phyloP scores from a whole-genome alignment of 1,284 basidiomycete genomes.

The Porogramme epimiltina region DNA sequence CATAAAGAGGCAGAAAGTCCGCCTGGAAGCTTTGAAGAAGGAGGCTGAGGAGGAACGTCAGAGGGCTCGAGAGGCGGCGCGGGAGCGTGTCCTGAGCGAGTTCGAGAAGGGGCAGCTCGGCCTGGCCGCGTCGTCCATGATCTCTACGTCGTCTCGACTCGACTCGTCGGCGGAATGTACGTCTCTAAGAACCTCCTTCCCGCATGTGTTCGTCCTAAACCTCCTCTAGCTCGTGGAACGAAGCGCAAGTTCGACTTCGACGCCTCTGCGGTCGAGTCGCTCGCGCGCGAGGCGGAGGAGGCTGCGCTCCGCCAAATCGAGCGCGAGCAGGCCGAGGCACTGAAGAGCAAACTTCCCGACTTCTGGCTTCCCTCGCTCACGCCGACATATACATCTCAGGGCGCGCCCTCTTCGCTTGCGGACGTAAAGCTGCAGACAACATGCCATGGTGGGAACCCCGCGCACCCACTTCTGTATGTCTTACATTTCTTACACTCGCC shows the following conservation, averaged over 20 bases:
- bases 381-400: conserved; percentile 66
- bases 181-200: conserved; percentile 22
- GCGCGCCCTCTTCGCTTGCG: conserved; percentile 62
- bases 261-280: conserved; percentile 63
- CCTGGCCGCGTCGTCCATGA: conserved; percentile 43
- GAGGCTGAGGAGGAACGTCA: conserved; percentile 77
- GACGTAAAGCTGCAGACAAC: conserved; percentile 86
- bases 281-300: conserved; percentile 82
- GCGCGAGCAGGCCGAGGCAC: conserved; percentile 80
- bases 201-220: neutral
- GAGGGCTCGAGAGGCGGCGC: conserved; percentile 67
- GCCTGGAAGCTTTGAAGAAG: conserved; percentile 69
- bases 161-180: conserved; percentile 37
- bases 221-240: conserved; percentile 49
- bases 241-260: conserved; percentile 84
- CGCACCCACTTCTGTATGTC: conserved; percentile 75
- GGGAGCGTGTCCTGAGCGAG: conserved; percentile 83
- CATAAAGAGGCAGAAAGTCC: conserved; percentile 83
- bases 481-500: neutral
- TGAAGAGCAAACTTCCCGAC: conserved; percentile 87
- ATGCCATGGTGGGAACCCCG: conserved; percentile 76
- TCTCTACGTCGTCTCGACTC: conserved; percentile 40
- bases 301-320: conserved; percentile 81
- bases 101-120: conserved; percentile 85
- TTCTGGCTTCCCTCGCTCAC: conserved; percentile 94